A percentile compares a stretch with the other conserved stretches of the same genome.
Evolutionary conservation across 257 asterid genomes (phyloP).

Genomic region (Scutellaria minor): DNA sequence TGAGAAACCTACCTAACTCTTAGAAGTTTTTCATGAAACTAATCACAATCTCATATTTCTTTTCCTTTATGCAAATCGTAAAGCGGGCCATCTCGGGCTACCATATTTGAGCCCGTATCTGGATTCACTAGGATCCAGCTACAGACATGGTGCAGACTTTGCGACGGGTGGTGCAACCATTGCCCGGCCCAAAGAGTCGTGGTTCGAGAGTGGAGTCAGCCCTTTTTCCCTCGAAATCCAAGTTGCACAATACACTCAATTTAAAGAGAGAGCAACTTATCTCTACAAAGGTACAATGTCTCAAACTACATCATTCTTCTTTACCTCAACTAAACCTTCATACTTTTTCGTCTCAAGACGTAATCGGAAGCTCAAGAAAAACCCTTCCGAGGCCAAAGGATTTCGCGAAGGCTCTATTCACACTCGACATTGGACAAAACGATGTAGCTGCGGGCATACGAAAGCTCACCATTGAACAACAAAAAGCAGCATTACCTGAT

Average conservation of each 20-base stretch:
- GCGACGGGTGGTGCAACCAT: constrained; percentile 88
- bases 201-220: constrained; percentile 57
- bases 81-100: constrained; percentile 59
- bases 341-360: constrained; percentile 29
- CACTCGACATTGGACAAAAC: constrained; percentile 73
- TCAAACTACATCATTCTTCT: not conserved
- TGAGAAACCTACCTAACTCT: constrained; percentile 18
- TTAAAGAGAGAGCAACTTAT: constrained; percentile 49
- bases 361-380: constrained; percentile 22
- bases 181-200: constrained; percentile 47
- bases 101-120: constrained; percentile 66
- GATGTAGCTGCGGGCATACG: constrained; percentile 51
- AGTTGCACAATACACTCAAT: constrained; percentile 63
- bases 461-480: constrained; percentile 34
- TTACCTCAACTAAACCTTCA: not conserved
- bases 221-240: constrained; percentile 74
- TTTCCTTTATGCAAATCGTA: not conserved
- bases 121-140: constrained; percentile 65
- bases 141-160: constrained; percentile 66
- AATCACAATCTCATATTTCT: too few relatives aligned
- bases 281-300: constrained; percentile 39
- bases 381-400: constrained; percentile 57
- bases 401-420: constrained; percentile 57
- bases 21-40: too few relatives aligned
- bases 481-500: constrained; percentile 41